Evolutionary conservation across 805 yeast species (phyloP).

Genomic region (Starmera amethionina): DNA sequence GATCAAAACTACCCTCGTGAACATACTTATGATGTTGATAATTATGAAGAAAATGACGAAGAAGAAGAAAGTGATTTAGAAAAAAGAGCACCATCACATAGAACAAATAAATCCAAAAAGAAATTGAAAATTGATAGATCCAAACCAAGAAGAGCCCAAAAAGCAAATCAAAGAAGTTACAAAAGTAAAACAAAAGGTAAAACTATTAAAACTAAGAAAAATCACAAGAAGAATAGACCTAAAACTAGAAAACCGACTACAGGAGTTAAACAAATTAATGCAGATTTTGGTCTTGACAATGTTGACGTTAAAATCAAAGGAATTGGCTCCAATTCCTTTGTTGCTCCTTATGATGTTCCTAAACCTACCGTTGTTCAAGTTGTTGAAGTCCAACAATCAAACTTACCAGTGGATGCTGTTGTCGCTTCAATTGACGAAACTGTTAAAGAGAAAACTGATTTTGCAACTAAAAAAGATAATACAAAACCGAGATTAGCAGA

Average conservation of each 20-base stretch:
- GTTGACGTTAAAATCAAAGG: neutral
- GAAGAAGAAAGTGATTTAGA: neutral
- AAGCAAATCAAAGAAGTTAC: neutral
- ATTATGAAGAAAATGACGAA: neutral
- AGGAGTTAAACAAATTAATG: neutral
- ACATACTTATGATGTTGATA: neutral
- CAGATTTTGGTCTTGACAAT: neutral
- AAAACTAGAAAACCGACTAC: neutral
- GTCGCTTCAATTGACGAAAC: too few relatives aligned
- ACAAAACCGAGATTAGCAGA: too few relatives aligned
- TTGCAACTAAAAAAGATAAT: too few relatives aligned
- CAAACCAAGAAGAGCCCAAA: neutral
- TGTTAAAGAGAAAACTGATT: too few relatives aligned
- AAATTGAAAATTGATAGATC: neutral
- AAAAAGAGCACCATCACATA: neutral
- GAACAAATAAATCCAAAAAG: neutral
- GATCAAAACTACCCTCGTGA: neutral
- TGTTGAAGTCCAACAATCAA: neutral
- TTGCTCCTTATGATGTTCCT: neutral
- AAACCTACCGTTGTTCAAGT: neutral
- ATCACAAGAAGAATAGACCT: neutral
- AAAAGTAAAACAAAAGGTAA: neutral
- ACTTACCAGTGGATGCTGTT: too few relatives aligned
- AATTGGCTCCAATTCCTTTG: neutral
- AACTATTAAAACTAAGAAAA: neutral